Base-by-base conservation (phyloP, 306 rosid species). In the Lupinus albus region DNA sequence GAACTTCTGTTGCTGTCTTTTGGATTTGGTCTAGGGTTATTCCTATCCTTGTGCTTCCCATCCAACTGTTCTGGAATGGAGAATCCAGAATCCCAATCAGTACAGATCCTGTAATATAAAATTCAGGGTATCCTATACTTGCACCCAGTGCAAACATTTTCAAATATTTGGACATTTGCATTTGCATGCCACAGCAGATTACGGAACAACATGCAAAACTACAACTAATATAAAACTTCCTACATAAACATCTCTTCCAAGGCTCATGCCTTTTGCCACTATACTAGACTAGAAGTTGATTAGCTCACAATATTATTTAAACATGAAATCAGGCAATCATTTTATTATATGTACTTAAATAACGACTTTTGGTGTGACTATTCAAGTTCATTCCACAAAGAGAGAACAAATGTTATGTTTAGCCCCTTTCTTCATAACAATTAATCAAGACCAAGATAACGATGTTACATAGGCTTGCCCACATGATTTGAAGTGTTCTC, bases 1-100 rank as follows among this genome's bases (percentile, higher is more conserved):
- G 83, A 73, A 50, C 65, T 56, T 61, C 70, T 84, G 61, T 80
- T 75, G 53, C 11, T 47, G 11, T 74, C 82, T 71, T 74, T 84
- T 51, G 82, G 30, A 57, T 63, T 47, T 38, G 70, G 65, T 28
- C 76, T 59, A 36, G 68, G 75, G 80, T 79, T 72, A 64, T 58
- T 74, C 61, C 72, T 78, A 39, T 77, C 85, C 51, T 79, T 36
- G 74, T 32, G 44, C 71, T 70, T 84, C 54, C 67, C 76, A 63
- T 79, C 89, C 55, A 62, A 47, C 74, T 75, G 84, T 61, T 84
- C 78, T 73, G 78, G 66, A 82, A 76, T 72, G 49, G 85, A 69
- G 36, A 74, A 64, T 21, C 74, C 82, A 66, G 61, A 70, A 69
- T 73, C 83, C 76, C 73, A 83, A 61, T 79, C 76, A 64, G 69